These are phyloP conservation scores for Elaeis oleifera DNA, from an alignment of 202 grass and related monocot species.

Conservation along the genomic window DNA sequence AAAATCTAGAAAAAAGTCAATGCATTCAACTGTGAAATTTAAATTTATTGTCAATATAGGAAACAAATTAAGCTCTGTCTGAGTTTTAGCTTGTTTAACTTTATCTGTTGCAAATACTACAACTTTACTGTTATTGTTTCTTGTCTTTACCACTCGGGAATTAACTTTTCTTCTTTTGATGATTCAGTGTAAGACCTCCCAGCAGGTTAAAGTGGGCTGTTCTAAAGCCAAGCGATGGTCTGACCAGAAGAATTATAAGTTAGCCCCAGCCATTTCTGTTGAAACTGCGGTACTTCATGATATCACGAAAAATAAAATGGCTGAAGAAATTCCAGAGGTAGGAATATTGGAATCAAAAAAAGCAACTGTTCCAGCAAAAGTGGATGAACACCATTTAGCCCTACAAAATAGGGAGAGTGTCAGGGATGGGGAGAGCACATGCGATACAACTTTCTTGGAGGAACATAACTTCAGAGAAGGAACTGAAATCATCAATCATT, in stretches of 20 bases:
- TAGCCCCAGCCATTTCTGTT: conserved; percentile 7
- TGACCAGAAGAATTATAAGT: conserved; percentile 29
- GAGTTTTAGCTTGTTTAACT: too few relatives aligned
- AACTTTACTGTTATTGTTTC: conserved; percentile 6
- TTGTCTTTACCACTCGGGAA: neutral
- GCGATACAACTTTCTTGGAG: conserved; percentile 27
- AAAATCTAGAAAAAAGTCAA: too few relatives aligned
- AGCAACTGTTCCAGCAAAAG: conserved; percentile 13
- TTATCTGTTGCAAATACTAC: too few relatives aligned
- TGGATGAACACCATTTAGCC: conserved; percentile 12
- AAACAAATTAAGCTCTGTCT: too few relatives aligned
- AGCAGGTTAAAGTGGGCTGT: conserved; percentile 13
- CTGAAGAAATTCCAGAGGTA: conserved; percentile 27
- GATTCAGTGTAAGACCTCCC: conserved; percentile 35
- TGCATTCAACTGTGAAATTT: too few relatives aligned
- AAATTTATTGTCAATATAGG: too few relatives aligned
- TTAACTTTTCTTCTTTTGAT: conserved; percentile 16
- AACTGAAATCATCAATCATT: conserved; percentile 19
- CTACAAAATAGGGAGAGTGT: conserved; percentile 16
- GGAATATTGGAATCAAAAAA: conserved; percentile 28
- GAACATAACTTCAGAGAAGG: conserved; percentile 26
- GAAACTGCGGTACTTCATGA: conserved; percentile 25
- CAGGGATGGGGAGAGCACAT: conserved; percentile 25
- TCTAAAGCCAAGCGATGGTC: conserved; percentile 39
- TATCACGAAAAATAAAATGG: conserved; percentile 21